Evolutionary conservation across 345 rosid genomes (phyloP).

Genomic region (Arabidopsis thaliana): DNA sequence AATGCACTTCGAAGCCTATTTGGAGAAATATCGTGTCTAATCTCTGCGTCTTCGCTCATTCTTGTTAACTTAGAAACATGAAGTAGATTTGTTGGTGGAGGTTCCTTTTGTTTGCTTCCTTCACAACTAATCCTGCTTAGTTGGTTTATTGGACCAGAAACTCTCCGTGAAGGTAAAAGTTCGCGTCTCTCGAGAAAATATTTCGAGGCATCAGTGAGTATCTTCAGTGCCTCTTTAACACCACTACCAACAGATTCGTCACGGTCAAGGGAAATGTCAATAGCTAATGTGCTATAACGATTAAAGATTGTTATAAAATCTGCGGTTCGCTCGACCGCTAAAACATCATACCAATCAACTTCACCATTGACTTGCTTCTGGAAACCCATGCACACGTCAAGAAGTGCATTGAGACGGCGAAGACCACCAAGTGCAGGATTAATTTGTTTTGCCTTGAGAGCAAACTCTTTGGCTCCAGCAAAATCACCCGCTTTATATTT

Average conservation of each 20-base stretch:
- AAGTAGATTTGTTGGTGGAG: background rate
- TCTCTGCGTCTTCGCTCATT: background rate
- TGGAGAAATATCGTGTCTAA: background rate
- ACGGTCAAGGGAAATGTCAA: conserved; percentile 51
- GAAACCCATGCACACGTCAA: conserved; percentile 50
- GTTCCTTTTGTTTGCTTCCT: background rate
- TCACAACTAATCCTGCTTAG: background rate
- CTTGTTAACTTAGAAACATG: background rate
- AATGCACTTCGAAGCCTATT: background rate
- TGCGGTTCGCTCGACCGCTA: conserved; percentile 51
- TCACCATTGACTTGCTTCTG: conserved; percentile 45
- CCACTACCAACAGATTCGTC: conserved; percentile 48
- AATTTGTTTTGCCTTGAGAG: conserved; percentile 48
- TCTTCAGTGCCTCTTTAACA: conserved; percentile 50
- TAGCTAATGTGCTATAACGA: conserved; percentile 47
- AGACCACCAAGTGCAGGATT: conserved; percentile 54
- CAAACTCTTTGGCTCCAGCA: conserved; percentile 51
- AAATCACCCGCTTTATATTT: conserved; percentile 50
- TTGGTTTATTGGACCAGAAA: background rate
- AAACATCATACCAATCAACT: conserved; percentile 59
- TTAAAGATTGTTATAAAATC: conserved; percentile 53
- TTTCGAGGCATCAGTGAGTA: too few species aligned
- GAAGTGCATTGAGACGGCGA: conserved; percentile 46
- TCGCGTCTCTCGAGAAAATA: too few species aligned
- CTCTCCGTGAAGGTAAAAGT: too few species aligned